Percentiles rank a stretch among this genome's conserved stretches.
Evolutionary conservation across 495 filamentous ascomycete genomes (phyloP).

Genomic region (Annulohypoxylon nitens): DNA sequence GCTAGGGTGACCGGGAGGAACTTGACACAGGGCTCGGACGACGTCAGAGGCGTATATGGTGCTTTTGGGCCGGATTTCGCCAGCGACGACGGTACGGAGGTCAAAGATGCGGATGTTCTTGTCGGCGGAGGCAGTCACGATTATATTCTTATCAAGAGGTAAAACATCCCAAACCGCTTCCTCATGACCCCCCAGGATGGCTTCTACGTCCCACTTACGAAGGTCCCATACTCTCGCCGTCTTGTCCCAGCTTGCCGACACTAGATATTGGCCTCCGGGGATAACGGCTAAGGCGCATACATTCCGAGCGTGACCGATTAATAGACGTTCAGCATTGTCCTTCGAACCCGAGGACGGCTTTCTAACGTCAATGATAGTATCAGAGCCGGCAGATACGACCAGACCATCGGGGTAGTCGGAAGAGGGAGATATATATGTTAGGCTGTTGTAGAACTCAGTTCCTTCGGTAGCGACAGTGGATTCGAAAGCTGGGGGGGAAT

Average conservation of each 20-base stretch:
- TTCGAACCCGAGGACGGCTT: slow-evolving; percentile 69
- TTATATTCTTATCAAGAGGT: slow-evolving; percentile 79
- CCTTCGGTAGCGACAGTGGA: slow-evolving; percentile 80
- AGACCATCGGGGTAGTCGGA: slow-evolving; percentile 80
- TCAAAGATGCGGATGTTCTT: slow-evolving; percentile 87
- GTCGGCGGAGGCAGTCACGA: slow-evolving; percentile 95
- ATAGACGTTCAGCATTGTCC: slow-evolving; percentile 84
- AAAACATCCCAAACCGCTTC: slow-evolving; percentile 90
- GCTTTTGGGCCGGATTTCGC: slow-evolving; percentile 80
- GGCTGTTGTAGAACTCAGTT: slow-evolving; percentile 83
- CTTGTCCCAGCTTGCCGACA: slow-evolving; percentile 96
- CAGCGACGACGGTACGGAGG: slow-evolving; percentile 74
- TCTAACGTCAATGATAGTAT: slow-evolving; percentile 92
- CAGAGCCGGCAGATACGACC: slow-evolving; percentile 86
- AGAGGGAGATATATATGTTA: slow-evolving; percentile 83
- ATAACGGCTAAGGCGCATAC: slow-evolving; percentile 87
- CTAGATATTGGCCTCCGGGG: slow-evolving; percentile 75
- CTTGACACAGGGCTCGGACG: slow-evolving; percentile 85
- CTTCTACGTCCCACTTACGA: slow-evolving; percentile 80
- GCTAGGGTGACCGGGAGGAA: slow-evolving; percentile 81
- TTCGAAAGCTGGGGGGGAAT: slow-evolving; percentile 77
- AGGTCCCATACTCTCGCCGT: slow-evolving; percentile 83
- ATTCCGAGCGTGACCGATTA: slow-evolving; percentile 88
- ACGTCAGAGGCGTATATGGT: slow-evolving; percentile 83
- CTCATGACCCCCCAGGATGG: slow-evolving; percentile 79